Evolutionary conservation across 2,329 filamentous ascomycete species (phyloP).

Genomic region (Xenoacremonium recifei): DNA sequence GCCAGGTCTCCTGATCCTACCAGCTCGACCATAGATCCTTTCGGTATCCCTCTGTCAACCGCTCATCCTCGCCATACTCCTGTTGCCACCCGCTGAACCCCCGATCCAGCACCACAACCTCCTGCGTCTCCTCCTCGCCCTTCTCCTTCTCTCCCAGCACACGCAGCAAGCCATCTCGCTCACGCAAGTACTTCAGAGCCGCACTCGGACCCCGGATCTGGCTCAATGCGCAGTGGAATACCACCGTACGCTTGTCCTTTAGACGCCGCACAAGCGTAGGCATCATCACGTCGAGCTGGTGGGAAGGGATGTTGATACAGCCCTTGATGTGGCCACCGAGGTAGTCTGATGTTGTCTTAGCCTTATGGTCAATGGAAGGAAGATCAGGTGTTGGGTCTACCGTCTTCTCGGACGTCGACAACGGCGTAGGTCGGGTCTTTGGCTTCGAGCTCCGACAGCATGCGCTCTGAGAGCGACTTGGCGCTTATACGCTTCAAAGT

Average conservation of each 20-base stretch:
- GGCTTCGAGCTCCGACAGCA: conserved; percentile 50
- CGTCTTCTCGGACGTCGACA: conserved; percentile 85
- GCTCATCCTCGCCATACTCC: conserved; percentile 71
- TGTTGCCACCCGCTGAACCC: conserved; percentile 93
- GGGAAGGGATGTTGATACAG: conserved; percentile 72
- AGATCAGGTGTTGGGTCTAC: no score
- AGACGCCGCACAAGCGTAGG: conserved; percentile 81
- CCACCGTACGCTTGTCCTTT: conserved; percentile 73
- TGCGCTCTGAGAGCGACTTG: conserved; percentile 63
- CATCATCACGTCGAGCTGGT: conserved; percentile 70
- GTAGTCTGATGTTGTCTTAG: no score
- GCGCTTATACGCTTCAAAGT: conserved; percentile 67
- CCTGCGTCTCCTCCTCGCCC: conserved; percentile 49
- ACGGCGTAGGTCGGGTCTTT: conserved; percentile 60
- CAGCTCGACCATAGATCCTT: conserved; percentile 80
- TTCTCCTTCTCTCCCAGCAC: conserved; percentile 28
- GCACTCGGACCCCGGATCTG: conserved; percentile 88
- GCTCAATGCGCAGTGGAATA: conserved; percentile 92
- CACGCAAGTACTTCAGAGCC: conserved; percentile 75
- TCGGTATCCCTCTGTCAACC: conserved; percentile 79
- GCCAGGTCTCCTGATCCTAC: conserved; percentile 19
- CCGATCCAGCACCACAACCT: conserved; percentile 76
- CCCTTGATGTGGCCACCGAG: conserved; percentile 85
- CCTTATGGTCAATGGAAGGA: no score
- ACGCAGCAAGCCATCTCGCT: conserved; percentile 54